A percentile compares a stretch with the other conserved stretches of the same genome.
Evolutionary conservation across 1,284 basidiomycete species (phyloP).

Genomic region (Puccinia polysora): DNA sequence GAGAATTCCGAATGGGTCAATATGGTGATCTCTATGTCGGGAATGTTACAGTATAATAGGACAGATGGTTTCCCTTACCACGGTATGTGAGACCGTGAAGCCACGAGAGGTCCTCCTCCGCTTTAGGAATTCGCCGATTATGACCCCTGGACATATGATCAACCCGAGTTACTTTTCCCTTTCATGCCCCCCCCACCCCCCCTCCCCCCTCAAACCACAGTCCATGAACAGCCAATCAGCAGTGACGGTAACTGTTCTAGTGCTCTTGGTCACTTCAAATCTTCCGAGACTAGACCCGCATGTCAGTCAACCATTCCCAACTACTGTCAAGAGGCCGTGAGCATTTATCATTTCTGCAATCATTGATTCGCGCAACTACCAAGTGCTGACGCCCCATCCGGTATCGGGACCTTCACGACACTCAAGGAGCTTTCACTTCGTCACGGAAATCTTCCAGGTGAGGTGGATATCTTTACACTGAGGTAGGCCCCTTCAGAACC

Average conservation of each 20-base stretch:
- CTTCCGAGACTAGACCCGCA: constrained; percentile 46
- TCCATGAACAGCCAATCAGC: constrained; percentile 48
- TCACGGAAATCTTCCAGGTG: constrained; percentile 14
- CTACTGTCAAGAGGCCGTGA: constrained; percentile 48
- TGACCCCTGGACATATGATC: too few relatives aligned
- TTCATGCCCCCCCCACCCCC: too few relatives aligned
- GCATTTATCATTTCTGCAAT: background rate
- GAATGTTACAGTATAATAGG: constrained; percentile 5
- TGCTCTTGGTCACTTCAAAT: constrained; percentile 48
- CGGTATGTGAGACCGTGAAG: too few relatives aligned
- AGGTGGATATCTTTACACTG: constrained; percentile 9
- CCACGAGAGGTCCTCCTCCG: too few relatives aligned
- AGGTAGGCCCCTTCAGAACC: constrained; percentile 48
- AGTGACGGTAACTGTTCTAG: constrained; percentile 46
- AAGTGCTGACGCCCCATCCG: too few relatives aligned
- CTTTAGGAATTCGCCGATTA: too few relatives aligned
- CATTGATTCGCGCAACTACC: too few relatives aligned
- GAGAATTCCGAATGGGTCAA: constrained; percentile 6
- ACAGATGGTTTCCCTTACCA: constrained; percentile 9
- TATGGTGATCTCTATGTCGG: background rate
- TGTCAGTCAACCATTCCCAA: constrained; percentile 47
- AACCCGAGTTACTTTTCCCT: too few relatives aligned
- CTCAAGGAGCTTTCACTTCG: constrained; percentile 3
- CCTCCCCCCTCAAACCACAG: background rate
- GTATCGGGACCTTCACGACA: too few relatives aligned